Evolutionary conservation across 1,139 yeast genomes (phyloP), one percentile per base, ranked within the genome.

Genomic region (Lodderomyces pseudojiufengensis): DNA sequence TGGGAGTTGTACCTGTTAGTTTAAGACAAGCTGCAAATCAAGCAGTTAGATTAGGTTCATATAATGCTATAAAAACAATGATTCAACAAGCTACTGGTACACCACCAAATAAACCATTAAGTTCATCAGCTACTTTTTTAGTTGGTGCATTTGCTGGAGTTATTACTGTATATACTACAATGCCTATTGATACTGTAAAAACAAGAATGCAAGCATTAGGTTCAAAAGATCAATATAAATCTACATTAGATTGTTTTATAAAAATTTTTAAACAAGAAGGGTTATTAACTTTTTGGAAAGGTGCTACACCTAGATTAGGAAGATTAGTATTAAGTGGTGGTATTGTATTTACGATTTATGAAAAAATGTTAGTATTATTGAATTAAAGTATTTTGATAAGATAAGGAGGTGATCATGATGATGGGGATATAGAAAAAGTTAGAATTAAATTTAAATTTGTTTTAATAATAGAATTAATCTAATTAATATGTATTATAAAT

Each of bases 171-270:
- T 92, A 92, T 60, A 70, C 95, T 3, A 92, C 98, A 8, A 92
- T 92, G 97, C 98, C 98, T 9, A 82, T 92, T 27, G 98, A 92
- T 57, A 92, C 97, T 0, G 96, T 92, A 45, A 92, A 92, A 66
- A 92, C 98, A 1, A 77, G 98, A 62, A 92, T 92, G 97, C 98
- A 92, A 65, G 84, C 95, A 21, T 70, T 92, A 47, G 94, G 86
- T 26, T 86, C 97, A 4, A 74, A 76, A 39, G 72, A 75, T 47
- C 61, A 72, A 51, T 92, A 92, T 62, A 58, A 73, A 4, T 78
- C 90, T 29, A 90, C 97, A 0, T 20, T 83, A 31, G 76, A 90
- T 61, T 92, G 97, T 61, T 90, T 92, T 51, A 76, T 65, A 24
- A 79, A 76, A 46, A 82, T 92, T 37, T 84, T 84, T 59, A 82